Percentiles rank a stretch among this genome's conserved stretches.
phyloP scores from a whole-genome alignment of 345 rosid genomes.

The Viola odorata region DNA sequence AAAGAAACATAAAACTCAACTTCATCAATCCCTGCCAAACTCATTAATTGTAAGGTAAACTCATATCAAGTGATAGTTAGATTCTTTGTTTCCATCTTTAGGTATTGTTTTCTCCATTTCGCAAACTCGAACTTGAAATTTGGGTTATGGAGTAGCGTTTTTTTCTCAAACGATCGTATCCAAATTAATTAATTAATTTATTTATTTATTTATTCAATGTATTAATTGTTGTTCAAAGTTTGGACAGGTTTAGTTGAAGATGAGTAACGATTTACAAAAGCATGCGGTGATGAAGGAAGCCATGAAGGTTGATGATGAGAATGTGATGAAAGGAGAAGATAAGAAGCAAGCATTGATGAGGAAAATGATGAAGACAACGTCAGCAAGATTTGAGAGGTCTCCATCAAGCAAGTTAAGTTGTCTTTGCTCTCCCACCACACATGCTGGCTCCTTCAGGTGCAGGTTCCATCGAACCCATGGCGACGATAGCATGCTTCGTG shows the following conservation, averaged over 20 bases:
- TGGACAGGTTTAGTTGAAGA: background rate
- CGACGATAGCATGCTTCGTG: constrained; percentile 29
- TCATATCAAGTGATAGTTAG: background rate
- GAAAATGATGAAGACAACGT: background rate
- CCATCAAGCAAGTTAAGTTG: constrained; percentile 37
- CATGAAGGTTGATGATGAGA: background rate
- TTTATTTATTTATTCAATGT: no score
- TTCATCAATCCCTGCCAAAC: background rate
- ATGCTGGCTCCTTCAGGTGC: constrained; percentile 69
- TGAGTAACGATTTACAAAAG: background rate
- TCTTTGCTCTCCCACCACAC: constrained; percentile 77
- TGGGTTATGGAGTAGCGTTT: no score
- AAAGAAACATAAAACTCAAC: background rate
- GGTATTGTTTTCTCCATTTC: no score
- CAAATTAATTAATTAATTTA: no score
- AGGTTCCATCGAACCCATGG: constrained; percentile 45
- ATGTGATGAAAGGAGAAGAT: background rate
- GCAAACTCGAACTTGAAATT: no score
- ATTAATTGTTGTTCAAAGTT: no score
- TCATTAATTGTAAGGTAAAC: background rate
- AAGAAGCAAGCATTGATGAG: constrained; percentile 9
- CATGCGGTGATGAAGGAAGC: background rate
- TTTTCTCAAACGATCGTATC: no score
- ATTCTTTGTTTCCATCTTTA: no score
- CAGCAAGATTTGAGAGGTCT: background rate